phyloP scores from a whole-genome alignment of 371 early-diverging fungal genomes.

The Phascolomyces articulosus region DNA sequence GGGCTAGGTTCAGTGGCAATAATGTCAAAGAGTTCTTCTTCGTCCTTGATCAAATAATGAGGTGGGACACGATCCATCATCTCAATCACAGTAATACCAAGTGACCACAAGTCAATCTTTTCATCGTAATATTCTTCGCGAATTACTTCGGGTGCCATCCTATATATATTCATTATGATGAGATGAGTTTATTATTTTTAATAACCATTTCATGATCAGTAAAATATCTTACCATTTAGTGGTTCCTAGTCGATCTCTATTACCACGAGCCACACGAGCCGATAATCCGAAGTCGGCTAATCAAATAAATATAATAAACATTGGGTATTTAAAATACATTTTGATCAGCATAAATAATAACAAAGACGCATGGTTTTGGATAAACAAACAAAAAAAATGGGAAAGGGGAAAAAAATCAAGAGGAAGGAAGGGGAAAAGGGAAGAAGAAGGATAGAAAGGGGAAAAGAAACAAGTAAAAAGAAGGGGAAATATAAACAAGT shows the following conservation, averaged over 20 bases:
- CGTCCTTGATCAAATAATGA: conserved; percentile 52
- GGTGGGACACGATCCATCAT: conserved; percentile 61
- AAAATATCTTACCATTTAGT: conserved; percentile 73
- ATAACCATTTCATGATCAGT: not conserved
- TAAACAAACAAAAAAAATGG: not conserved
- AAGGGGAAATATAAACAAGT: not conserved
- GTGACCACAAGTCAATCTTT: conserved; percentile 96
- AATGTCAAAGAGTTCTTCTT: conserved; percentile 46
- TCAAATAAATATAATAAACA: not conserved
- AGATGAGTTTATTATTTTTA: not conserved
- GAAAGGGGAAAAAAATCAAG: not conserved
- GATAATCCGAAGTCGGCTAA: conserved; percentile 46
- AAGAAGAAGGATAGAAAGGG: not conserved
- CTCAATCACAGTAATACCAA: conserved; percentile 82
- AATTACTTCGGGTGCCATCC: conserved; percentile 95
- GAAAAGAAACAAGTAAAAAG: not conserved
- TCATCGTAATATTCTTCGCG: conserved; percentile 85
- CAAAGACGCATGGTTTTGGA: not conserved
- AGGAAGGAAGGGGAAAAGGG: not conserved
- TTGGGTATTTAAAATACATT: too few relatives aligned
- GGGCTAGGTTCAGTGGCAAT: conserved; percentile 51
- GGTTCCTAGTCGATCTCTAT: conserved; percentile 94
- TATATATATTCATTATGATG: not conserved
- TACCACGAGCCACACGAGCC: conserved; percentile 38
- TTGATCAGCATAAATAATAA: not conserved